A percentile compares a stretch with the other conserved stretches of the same genome.
Evolutionary conservation across 805 yeast genomes (phyloP).

Genomic region (Suhomyces sp.): DNA sequence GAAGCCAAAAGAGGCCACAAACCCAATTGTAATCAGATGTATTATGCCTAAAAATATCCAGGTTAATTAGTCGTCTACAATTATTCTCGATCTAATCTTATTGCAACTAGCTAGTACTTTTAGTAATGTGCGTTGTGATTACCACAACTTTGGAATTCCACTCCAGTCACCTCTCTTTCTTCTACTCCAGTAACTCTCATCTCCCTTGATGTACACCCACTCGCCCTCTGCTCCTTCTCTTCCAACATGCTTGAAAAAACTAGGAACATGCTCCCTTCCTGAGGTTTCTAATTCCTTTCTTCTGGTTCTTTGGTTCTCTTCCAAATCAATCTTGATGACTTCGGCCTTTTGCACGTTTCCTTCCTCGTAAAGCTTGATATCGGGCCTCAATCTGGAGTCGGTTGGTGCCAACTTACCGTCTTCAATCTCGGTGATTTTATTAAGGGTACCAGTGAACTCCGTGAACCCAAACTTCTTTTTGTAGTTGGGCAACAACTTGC

Average conservation of each 20-base stretch:
- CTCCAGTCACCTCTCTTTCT: slow-evolving; percentile 64
- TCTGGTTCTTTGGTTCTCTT: slow-evolving; percentile 76
- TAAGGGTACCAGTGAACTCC: slow-evolving; percentile 73
- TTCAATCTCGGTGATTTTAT: slow-evolving; percentile 75
- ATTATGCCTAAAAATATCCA: no score
- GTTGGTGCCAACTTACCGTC: slow-evolving; percentile 67
- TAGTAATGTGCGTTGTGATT: background rate
- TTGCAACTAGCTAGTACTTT: background rate
- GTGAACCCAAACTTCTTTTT: slow-evolving; percentile 82
- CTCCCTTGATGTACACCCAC: slow-evolving; percentile 59
- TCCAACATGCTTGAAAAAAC: slow-evolving; percentile 55
- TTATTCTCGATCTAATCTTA: background rate
- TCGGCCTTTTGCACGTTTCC: slow-evolving; percentile 76
- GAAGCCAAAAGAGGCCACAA: no score
- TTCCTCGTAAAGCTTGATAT: slow-evolving; percentile 65
- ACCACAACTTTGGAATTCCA: slow-evolving; percentile 58
- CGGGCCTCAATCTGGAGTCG: slow-evolving; percentile 90
- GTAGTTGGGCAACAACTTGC: slow-evolving; percentile 56
- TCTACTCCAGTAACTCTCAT: slow-evolving; percentile 73
- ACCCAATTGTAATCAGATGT: no score
- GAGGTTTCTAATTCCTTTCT: slow-evolving; percentile 55
- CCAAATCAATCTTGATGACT: slow-evolving; percentile 59
- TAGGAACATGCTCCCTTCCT: slow-evolving; percentile 49
- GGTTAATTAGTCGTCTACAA: no score
- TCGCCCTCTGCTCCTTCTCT: slow-evolving; percentile 39